These are phyloP conservation scores for Leccinellum albellum DNA, from an alignment of 768 basidiomycete species.

Conservation along the genomic window DNA sequence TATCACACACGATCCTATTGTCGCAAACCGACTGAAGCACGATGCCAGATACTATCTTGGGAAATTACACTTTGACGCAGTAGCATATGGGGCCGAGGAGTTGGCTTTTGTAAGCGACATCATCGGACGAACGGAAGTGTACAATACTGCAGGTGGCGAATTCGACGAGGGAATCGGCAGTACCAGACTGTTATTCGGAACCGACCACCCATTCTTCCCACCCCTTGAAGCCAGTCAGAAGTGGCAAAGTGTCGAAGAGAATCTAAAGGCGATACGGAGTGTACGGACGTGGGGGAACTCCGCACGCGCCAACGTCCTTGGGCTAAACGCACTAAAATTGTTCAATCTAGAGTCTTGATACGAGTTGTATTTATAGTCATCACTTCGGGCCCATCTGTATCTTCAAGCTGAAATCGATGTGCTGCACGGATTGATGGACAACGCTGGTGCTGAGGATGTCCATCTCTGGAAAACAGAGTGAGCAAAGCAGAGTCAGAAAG, in stretches of 20 bases:
- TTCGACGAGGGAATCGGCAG: constrained; percentile 43
- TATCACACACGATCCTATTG: constrained; percentile 79
- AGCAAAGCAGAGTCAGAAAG: not conserved
- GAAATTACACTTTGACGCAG: constrained; percentile 77
- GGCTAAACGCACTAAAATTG: constrained; percentile 67
- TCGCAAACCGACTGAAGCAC: constrained; percentile 68
- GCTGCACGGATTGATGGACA: constrained; percentile 88
- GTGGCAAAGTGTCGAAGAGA: constrained; percentile 85
- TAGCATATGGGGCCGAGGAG: constrained; percentile 87
- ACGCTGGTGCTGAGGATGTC: constrained; percentile 91
- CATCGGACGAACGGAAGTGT: constrained; percentile 56
- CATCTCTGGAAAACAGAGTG: constrained; percentile 56
- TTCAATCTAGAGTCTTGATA: constrained; percentile 47
- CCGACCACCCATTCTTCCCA: constrained; percentile 91
- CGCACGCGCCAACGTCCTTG: constrained; percentile 61
- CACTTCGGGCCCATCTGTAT: constrained; percentile 64
- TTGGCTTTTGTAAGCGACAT: constrained; percentile 72
- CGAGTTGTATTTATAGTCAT: constrained; percentile 5
- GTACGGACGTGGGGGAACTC: constrained; percentile 33
- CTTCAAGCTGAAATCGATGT: constrained; percentile 97
- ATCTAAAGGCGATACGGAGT: constrained; percentile 69
- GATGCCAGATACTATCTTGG: constrained; percentile 84
- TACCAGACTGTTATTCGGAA: constrained; percentile 71
- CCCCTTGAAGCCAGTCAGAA: constrained; percentile 63
- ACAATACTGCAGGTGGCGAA: constrained; percentile 35